A percentile compares a stretch with the other conserved stretches of the same genome.
These are phyloP conservation scores for Cafeteria roenbergensis DNA, from an alignment of 108 stramenopile species.

Conservation along the genomic window DNA sequence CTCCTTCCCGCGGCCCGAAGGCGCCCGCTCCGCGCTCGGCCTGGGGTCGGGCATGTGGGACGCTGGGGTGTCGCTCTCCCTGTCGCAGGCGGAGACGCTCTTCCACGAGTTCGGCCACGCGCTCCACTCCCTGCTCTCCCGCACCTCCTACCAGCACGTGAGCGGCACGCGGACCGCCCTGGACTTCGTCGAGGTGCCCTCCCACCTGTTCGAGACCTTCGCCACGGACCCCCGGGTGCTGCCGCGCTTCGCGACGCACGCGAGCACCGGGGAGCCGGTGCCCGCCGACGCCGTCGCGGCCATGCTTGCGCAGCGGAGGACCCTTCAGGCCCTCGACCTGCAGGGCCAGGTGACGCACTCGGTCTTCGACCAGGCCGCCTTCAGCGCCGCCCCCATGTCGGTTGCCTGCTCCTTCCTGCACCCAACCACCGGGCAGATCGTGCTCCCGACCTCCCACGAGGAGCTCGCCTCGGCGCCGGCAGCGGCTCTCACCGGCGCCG, in stretches of 20 bases:
- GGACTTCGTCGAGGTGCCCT: conserved; percentile 42
- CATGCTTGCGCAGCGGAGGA: conserved; percentile 13
- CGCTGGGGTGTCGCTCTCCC: conserved; percentile 44
- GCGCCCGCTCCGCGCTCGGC: conserved; percentile 12
- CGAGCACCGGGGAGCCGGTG: conserved; percentile 22
- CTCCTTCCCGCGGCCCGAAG: conserved; percentile 26
- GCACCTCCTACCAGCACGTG: conserved; percentile 83
- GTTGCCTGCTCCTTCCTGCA: not conserved
- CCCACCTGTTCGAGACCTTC: conserved; percentile 44
- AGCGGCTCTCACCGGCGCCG: too few species aligned
- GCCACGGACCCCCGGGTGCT: conserved; percentile 26
- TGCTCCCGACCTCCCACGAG: too few species aligned
- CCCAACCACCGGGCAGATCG: too few species aligned
- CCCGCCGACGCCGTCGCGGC: conserved; percentile 20
- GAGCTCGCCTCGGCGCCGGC: too few species aligned
- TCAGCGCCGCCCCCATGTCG: not conserved
- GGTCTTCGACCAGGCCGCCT: conserved; percentile 33
- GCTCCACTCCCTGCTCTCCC: conserved; percentile 73
- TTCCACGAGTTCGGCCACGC: conserved; percentile 95
- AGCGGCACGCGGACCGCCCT: conserved; percentile 71
- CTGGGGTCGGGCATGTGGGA: conserved; percentile 10
- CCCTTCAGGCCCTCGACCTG: conserved; percentile 29
- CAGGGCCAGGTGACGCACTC: conserved; percentile 35
- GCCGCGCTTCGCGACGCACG: conserved; percentile 21
- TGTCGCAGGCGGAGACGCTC: conserved; percentile 82